phyloP scores from a whole-genome alignment of 106 monocot species.

The Dactylorhiza incarnata region DNA sequence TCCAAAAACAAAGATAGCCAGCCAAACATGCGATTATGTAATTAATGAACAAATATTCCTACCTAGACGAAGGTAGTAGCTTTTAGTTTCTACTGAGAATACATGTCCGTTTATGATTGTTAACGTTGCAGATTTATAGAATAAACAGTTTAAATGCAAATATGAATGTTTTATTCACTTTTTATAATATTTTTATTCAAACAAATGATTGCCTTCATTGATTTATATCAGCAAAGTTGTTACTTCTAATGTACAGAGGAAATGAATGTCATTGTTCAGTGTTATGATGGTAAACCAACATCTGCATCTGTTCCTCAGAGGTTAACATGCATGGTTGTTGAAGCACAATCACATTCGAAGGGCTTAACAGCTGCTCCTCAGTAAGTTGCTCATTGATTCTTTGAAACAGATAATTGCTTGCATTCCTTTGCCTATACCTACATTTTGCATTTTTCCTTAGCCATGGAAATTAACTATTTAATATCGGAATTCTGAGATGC shows the following conservation, averaged over 20 bases:
- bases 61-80: not conserved
- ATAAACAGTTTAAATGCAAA: not conserved
- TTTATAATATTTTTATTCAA: not conserved
- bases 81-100: not conserved
- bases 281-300: conserved; percentile 79
- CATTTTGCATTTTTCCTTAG: not conserved
- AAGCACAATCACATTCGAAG: conserved; percentile 75
- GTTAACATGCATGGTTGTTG: conserved; percentile 83
- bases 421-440: not conserved
- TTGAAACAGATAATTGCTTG: not conserved
- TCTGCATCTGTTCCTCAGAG: conserved; percentile 84
- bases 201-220: not conserved
- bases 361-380: conserved; percentile 78
- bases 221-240: not conserved
- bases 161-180: not conserved
- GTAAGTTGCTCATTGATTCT: conserved; percentile 39
- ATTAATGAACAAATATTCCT: not conserved
- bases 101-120: not conserved
- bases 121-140: not conserved
- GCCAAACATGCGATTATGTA: not conserved
- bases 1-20: not conserved
- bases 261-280: conserved; percentile 62
- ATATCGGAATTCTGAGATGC: not conserved
- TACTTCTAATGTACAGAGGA: conserved; percentile 42
- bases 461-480: not conserved